Conservation (phyloP, 2,329 filamentous ascomycete species). For the Talaromyces sp. region DNA sequence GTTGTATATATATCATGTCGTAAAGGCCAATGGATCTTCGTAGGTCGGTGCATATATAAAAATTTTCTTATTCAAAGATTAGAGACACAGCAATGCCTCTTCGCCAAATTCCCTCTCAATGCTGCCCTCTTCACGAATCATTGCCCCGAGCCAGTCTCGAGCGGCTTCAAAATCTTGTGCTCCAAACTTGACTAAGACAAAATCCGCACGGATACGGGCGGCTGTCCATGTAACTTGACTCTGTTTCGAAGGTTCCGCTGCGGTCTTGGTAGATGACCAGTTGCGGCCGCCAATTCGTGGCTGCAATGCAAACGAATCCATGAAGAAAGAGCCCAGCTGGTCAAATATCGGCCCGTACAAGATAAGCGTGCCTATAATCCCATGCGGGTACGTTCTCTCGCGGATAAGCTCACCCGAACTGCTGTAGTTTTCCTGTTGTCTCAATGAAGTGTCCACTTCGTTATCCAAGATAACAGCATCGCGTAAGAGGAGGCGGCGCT, state of each 20-base stretch:
- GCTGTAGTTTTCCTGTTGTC: neutral
- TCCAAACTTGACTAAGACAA: constrained; percentile 87
- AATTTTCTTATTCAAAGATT: neutral
- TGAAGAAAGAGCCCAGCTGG: constrained; percentile 65
- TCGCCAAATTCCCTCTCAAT: constrained; percentile 70
- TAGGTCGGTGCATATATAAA: neutral
- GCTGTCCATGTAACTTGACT: constrained; percentile 72
- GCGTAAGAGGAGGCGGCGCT: constrained; percentile 66
- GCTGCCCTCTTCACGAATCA: constrained; percentile 71
- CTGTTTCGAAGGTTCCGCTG: constrained; percentile 33
- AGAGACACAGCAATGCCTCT: constrained; percentile 70
- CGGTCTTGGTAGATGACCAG: constrained; percentile 47
- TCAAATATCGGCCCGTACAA: constrained; percentile 68
- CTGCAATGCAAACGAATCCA: constrained; percentile 69
- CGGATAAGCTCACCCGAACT: constrained; percentile 19
- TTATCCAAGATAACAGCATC: constrained; percentile 75
- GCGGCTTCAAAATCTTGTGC: constrained; percentile 76
- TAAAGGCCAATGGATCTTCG: neutral
- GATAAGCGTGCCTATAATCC: constrained; percentile 79
- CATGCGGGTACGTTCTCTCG: constrained; percentile 66
- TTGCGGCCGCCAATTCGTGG: constrained; percentile 79
- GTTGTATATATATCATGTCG: neutral
- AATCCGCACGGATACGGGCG: constrained; percentile 67
- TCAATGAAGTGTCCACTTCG: constrained; percentile 30
- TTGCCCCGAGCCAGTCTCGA: constrained; percentile 69